A percentile compares a stretch with the other conserved stretches of the same genome.
phyloP scores from a whole-genome alignment of 768 basidiomycete species.

The Exidia glandulosa region DNA sequence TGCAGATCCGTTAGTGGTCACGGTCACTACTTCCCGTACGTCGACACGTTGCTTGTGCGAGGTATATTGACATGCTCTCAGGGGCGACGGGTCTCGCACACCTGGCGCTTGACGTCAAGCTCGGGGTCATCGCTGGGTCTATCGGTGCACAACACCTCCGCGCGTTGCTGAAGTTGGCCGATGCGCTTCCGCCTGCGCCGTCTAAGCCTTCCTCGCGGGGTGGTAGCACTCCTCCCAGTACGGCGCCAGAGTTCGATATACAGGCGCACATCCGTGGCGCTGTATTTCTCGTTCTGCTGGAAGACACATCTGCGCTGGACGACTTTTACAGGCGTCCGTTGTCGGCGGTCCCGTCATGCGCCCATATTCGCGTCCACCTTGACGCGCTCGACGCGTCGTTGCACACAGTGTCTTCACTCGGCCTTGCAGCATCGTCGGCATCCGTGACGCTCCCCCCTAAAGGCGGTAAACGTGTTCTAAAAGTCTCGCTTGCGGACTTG shows the following conservation, averaged over 20 bases:
- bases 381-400: conserved; percentile 23
- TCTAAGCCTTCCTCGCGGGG: conserved; percentile 22
- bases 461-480: conserved; percentile 2
- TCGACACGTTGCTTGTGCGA: background rate
- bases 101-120: conserved; percentile 29
- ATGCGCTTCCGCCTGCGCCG: conserved; percentile 2
- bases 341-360: conserved; percentile 38
- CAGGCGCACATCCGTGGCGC: conserved; percentile 32
- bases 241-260: conserved; percentile 18
- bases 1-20: background rate
- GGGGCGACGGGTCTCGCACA: conserved; percentile 1
- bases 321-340: conserved; percentile 50
- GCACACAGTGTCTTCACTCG: conserved; percentile 15
- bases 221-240: conserved; percentile 13
- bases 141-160: conserved; percentile 47
- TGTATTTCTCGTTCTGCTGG: conserved; percentile 36
- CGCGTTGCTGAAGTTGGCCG: conserved; percentile 28
- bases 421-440: conserved; percentile 7
- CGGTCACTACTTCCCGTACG: background rate
- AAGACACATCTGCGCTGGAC: conserved; percentile 8
- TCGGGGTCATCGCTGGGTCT: conserved; percentile 45
- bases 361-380: conserved; percentile 45
- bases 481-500: conserved; percentile 36
- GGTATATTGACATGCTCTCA: background rate
- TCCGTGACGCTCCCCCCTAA: background rate